These are phyloP conservation scores for Monoraphidium neglectum DNA, from an alignment of 139 green algal genomes.

Conservation along the genomic window DNA sequence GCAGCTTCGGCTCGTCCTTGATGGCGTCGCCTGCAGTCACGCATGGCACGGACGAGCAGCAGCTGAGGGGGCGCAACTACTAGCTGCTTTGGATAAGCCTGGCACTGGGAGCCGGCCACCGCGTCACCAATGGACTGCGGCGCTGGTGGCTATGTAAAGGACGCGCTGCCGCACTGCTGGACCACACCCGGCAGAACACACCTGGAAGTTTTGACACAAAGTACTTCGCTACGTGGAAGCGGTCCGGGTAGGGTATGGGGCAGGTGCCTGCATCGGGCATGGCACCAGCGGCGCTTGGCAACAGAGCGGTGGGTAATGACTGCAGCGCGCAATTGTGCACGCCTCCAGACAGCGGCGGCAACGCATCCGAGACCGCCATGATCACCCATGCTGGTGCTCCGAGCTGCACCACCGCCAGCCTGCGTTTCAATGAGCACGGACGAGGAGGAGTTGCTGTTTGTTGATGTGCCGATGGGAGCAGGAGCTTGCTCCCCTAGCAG, in stretches of 20 bases:
- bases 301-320: too few species aligned
- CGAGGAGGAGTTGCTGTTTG: too few species aligned
- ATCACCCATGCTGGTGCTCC: too few species aligned
- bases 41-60: not conserved
- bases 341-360: too few species aligned
- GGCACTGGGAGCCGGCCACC: not conserved
- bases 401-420: too few species aligned
- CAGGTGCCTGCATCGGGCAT: conserved; percentile 25
- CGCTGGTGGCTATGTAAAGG: not conserved
- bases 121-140: too few species aligned
- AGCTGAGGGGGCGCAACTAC: not conserved
- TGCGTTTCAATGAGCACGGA: too few species aligned
- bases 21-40: conserved; percentile 52
- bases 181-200: conserved; percentile 2
- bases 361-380: too few species aligned
- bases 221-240: conserved; percentile 49
- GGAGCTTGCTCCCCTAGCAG: too few species aligned
- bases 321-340: too few species aligned
- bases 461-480: too few species aligned
- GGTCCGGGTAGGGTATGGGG: conserved; percentile 60
- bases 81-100: not conserved
- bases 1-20: conserved; percentile 73
- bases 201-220: conserved; percentile 46
- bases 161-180: not conserved
- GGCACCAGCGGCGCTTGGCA: too few species aligned